phyloP scores from a whole-genome alignment of 2,329 filamentous ascomycete species.

The Cryphonectria radicalis region DNA sequence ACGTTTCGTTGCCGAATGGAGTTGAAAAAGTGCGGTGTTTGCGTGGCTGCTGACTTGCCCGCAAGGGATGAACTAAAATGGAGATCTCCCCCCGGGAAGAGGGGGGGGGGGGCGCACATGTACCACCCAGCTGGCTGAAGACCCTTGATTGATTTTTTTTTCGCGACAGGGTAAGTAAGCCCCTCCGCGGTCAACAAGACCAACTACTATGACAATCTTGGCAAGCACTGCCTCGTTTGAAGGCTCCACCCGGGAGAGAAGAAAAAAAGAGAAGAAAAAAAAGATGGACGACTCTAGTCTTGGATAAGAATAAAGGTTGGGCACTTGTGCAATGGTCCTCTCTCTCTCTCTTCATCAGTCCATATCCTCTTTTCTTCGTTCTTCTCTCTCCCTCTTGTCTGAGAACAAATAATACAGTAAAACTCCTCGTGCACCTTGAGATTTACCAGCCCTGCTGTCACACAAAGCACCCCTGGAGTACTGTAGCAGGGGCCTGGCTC shows the following conservation, averaged over 20 bases:
- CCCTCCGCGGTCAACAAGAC: not conserved
- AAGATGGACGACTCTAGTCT: not conserved
- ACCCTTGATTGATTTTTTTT: not conserved
- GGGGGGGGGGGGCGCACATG: not conserved
- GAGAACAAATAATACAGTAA: no score
- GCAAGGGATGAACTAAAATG: not conserved
- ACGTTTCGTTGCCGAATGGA: not conserved
- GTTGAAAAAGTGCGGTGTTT: not conserved
- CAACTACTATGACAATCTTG: not conserved
- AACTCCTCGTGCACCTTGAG: not conserved
- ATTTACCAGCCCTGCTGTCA: not conserved
- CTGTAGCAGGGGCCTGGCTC: not conserved
- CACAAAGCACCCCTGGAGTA: not conserved
- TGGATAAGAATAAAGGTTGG: not conserved
- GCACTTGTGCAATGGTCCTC: not conserved
- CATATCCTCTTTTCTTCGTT: not conserved
- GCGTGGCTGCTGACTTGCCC: constrained; percentile 2
- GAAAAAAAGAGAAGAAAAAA: no score
- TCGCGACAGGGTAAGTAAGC: not conserved
- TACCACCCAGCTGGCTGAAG: not conserved
- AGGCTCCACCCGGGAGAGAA: not conserved
- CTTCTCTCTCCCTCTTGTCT: no score
- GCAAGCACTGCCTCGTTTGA: constrained; percentile 1
- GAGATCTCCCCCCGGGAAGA: not conserved
- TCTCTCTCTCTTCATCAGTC: not conserved